Conservation (phyloP, 257 asterid genomes). For the Fraxinus americana region DNA sequence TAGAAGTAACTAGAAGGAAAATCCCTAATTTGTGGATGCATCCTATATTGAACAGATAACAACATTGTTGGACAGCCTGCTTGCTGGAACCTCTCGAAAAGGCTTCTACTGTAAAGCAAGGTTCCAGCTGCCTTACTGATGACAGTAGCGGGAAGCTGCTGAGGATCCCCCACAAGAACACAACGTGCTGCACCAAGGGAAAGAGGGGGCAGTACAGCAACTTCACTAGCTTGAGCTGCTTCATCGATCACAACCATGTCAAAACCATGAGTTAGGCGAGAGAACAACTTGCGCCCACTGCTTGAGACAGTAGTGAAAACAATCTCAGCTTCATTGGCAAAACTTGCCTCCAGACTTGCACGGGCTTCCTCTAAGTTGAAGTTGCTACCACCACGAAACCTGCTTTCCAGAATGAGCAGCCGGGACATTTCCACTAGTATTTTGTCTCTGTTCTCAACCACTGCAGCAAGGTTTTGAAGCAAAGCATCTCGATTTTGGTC, state of each 20-base stretch:
- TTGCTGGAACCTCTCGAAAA: constrained; percentile 96
- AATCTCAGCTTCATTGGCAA: constrained; percentile 98
- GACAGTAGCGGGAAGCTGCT: constrained; percentile 99
- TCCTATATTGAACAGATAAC: constrained; percentile 92
- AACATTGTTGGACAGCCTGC: constrained; percentile 99
- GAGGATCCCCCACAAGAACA: constrained; percentile 99
- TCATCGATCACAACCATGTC: constrained; percentile 99
- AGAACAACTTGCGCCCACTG: constrained; percentile 94
- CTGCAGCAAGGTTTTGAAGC: constrained; percentile 91
- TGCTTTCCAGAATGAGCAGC: constrained; percentile 78
- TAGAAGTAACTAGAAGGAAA: constrained; percentile 96
- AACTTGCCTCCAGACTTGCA: constrained; percentile 93
- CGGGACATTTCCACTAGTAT: constrained; percentile 94
- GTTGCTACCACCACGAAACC: constrained; percentile 72
- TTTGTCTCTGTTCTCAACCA: constrained; percentile 89
- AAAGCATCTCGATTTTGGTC: constrained; percentile 89
- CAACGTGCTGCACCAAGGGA: constrained; percentile 99
- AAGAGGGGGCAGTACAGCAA: constrained; percentile 90
- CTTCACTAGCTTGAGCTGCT: constrained; percentile 99
- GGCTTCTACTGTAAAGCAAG: constrained; percentile 93
- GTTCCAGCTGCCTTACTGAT: constrained; percentile 99
- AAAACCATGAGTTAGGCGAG: constrained; percentile 94
- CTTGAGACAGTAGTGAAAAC: constrained; percentile 98
- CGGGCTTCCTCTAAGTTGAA: constrained; percentile 97
- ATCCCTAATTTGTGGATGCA: constrained; percentile 97